Conservation (phyloP, 176 grass and related monocot genomes). For the Eleusine indica region DNA sequence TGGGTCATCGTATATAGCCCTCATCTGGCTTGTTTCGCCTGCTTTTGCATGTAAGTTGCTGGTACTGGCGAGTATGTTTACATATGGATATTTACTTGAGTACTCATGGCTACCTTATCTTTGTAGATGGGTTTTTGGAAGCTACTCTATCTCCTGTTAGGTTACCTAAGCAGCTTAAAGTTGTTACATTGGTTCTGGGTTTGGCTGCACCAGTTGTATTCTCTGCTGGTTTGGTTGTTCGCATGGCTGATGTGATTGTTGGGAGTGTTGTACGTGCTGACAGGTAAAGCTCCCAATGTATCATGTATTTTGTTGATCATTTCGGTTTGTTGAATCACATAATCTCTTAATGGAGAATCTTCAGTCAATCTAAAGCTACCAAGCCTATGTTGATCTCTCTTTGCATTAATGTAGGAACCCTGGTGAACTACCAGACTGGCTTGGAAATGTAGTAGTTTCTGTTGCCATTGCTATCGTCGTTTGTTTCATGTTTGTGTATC, state of each 20-base stretch:
- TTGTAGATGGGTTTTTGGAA: constrained; percentile 94
- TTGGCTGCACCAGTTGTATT: constrained; percentile 64
- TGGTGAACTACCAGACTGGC: constrained; percentile 79
- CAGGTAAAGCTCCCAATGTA: constrained; percentile 55
- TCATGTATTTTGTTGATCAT: constrained; percentile 21
- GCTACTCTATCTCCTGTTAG: constrained; percentile 78
- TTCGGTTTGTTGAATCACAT: constrained; percentile 16
- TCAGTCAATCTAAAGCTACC: constrained; percentile 23
- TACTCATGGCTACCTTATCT: constrained; percentile 36
- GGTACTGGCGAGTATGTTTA: constrained; percentile 23
- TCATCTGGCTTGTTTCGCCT: constrained; percentile 92
- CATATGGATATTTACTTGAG: constrained; percentile 18
- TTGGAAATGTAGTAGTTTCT: constrained; percentile 76
- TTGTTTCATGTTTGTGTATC: constrained; percentile 81
- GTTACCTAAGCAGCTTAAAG: constrained; percentile 86
- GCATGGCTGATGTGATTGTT: constrained; percentile 68
- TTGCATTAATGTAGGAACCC: constrained; percentile 71
- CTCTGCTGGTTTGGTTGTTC: constrained; percentile 74
- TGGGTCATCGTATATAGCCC: constrained; percentile 76
- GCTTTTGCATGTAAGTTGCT: constrained; percentile 92
- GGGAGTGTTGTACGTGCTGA: constrained; percentile 75
- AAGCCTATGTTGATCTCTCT: constrained; percentile 30
- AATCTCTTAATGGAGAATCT: neutral
- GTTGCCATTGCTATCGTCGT: constrained; percentile 64
- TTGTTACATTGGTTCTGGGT: constrained; percentile 78